Evolutionary conservation across 345 rosid genomes (phyloP), one percentile per base, ranked within the genome.

Genomic region (Eucalyptus cloeziana): DNA sequence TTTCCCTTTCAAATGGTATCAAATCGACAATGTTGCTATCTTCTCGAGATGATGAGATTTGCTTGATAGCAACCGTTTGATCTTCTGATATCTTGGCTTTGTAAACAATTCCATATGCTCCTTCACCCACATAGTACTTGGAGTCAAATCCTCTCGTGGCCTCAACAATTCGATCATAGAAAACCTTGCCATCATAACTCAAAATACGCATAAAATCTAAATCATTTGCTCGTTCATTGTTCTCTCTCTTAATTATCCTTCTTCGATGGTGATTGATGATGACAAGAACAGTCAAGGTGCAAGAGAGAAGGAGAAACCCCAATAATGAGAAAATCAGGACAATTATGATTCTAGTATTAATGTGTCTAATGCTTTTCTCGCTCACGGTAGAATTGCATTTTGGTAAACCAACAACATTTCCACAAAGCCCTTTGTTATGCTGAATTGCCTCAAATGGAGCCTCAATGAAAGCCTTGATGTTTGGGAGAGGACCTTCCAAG

Each of bases 211-310:
- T 31, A 16, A 69, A 69, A 69, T 31, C 80, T 17, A 69, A 69
- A 16, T 69, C 80, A 31, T 17, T 69, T 69, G 6, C 43, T 13
- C 1, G 4, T 31, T 33, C 80, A 31, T 69, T 4, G 22, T 69
- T 33, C 11, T 31, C 80, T 8, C 7, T 2, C 7, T 33, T 31
- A 21, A 16, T 31, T 8, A 9, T 69, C 79, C 79, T 31, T 69
- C 80, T 31, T 31, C 2, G 24, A 33, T 2, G 24, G 40, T 69
- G 80, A 31, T 31, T 1, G 43, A 31, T 33, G 12, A 69, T 69
- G 37, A 16, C 24, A 31, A 69, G 43, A 31, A 69, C 0, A 0
- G 40, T 31, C 4, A 69, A 69, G 43, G 79, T 31, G 79, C 43
- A 69, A 16, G 0, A 69, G 79, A 69, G 43, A 69, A 31, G 12